Evolutionary conservation across 495 filamentous ascomycete genomes (phyloP), one percentile per base, ranked within the genome.

Genomic region (Aspergillus saccharolyticus): DNA sequence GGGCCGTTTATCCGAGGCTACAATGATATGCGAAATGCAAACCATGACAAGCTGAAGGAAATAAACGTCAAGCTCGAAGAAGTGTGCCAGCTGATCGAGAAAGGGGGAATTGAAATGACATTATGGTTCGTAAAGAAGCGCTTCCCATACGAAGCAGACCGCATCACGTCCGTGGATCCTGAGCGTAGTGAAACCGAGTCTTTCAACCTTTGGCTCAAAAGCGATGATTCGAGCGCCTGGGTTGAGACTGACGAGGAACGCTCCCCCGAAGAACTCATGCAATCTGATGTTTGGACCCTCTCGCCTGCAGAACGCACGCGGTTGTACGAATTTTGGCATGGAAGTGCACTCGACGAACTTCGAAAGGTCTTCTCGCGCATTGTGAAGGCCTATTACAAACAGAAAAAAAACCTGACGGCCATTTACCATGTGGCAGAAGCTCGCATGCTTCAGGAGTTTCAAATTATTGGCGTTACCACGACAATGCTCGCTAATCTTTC

Each of bases 381-480:
- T 2, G 33, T 55, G 9, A 28, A 48, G 14, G 15, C 4, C 15
- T 44, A 55, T 10, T 28, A 15, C 15, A 18, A 9, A n/a, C 44
- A 48, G 20, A 55, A 55, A 16, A n/a, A 42, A 8, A 14, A 17
- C 4, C 19, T 39, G 8, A 55, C 53, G 0, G 46, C 44, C 7
- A 9, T 45, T 3, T 55, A 39, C 19, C 19, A 4, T 6, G 2
- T 39, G 25, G 3, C 16, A 0, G 53, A 55, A 6, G 14, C 43
- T 22, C 44, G 47, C 4, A 44, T 44, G 39, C 45, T 55, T 14
- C 19, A 48, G 19, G 6, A n/a, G 1, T 45, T 28, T 14, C 22
- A 74, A 15, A 58, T 76, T 0, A 55, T 74, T 7, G 73, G 68
- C 2, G 59, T 72, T 49, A 75, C 72, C 3, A 75, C 71, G 3